Percentiles rank a stretch among this genome's conserved stretches.
These are phyloP conservation scores for Diversispora epigaea DNA, from an alignment of 192 early-diverging fungal genomes.

Conservation along the genomic window DNA sequence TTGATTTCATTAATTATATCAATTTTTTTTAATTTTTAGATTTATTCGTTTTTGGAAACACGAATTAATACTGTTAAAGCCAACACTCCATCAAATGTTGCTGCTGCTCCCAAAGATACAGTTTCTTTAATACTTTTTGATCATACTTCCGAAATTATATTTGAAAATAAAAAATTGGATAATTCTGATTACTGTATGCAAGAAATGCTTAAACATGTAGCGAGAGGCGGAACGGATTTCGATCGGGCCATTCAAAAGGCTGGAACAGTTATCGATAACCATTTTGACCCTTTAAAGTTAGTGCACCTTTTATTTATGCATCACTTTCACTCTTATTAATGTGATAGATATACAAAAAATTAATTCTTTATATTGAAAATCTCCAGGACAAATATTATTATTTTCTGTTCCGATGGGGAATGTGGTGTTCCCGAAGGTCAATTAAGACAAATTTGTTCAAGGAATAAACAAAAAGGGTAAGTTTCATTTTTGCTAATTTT, in stretches of 20 bases:
- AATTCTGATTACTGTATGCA: not conserved
- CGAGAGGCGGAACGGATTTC: constrained; percentile 25
- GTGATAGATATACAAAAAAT: no score
- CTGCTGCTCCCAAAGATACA: not conserved
- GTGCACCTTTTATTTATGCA: not conserved
- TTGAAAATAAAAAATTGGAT: constrained; percentile 20
- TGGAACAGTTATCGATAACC: not conserved
- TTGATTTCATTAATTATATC: no score
- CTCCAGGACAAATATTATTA: constrained; percentile 26
- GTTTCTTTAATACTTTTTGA: constrained; percentile 33
- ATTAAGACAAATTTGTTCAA: constrained; percentile 2
- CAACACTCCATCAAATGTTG: not conserved
- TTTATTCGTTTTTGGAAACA: constrained; percentile 26
- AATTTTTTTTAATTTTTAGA: not conserved
- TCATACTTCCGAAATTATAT: not conserved
- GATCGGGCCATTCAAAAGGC: constrained; percentile 20
- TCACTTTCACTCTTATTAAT: not conserved
- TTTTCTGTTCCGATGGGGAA: constrained; percentile 33
- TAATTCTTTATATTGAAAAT: not conserved
- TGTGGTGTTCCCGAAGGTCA: not conserved
- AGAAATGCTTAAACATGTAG: constrained; percentile 11
- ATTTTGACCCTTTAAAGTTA: constrained; percentile 30
- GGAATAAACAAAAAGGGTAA: constrained; percentile 10
- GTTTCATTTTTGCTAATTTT: not conserved
- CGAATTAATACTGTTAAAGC: not conserved